Evolutionary conservation across 2,329 filamentous ascomycete species (phyloP), one percentile per base, ranked within the genome.

Genomic region (Fusarium foetens): DNA sequence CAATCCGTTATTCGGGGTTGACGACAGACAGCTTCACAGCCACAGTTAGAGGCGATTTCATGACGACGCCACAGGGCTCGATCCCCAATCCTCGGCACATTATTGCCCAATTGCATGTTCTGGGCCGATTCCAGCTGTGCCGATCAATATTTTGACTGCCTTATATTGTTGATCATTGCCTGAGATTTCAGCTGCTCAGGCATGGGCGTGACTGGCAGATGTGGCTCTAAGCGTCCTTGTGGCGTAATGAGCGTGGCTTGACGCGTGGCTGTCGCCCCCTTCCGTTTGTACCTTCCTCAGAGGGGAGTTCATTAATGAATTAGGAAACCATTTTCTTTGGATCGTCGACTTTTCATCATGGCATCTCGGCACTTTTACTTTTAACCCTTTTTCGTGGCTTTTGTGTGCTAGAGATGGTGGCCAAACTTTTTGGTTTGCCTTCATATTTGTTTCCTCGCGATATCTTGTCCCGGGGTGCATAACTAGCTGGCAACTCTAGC

Each of bases 131-230:
- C 63, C 36, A 55, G 53, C 25, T 57, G 36, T 60, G 31, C 25
- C 38, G 53, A 65, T 51, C 64, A 60, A 63, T 41, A 29, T n/a
- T 51, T 31, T 23, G 35, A 42, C 25, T 53, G 41, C 48, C 43
- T 69, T 66, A 55, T 72, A 48, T 39, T 68, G 65, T 63, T 70
- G 73, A 75, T 75, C 73, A 65, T 58, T 69, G 25, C 58, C 45
- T 48, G 58, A 33, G 29, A 43, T 31, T 33, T 49, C 38, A 48
- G 31, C 45, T 38, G 38, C 35, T 48, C 45, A 41, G 53, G 36
- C 45, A 42, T 61, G 36, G n/a, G 36, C 45, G 35, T 43, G 27
- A 35, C 58, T 49, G 49, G 27, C 27, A 21, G 35, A 51, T 43
- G 27, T 62, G 51, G 55, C 55, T 51, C 54, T 25, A n/a, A 36